Evolutionary conservation across 345 rosid species (phyloP), one percentile per base, ranked within the genome.

Genomic region (Excoecaria cochinchinensis): DNA sequence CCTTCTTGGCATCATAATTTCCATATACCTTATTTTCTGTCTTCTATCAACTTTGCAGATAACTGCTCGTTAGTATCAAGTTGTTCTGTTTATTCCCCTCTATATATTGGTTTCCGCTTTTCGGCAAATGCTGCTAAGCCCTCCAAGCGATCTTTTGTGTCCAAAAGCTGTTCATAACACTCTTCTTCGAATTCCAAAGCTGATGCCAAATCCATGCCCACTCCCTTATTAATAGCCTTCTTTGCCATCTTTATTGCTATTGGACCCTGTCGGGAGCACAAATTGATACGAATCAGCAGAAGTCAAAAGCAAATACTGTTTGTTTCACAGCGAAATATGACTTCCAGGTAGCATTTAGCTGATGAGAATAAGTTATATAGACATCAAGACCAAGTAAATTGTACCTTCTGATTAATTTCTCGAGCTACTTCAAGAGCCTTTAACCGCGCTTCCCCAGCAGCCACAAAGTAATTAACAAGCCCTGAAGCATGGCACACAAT

Each of bases 101-200:
- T 80, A 71, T 91, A 95, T 57, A 69, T 71, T 57, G 97, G 97
- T 83, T 91, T 91, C 75, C 97, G 87, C 80, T 87, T 95, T 86
- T 94, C 95, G 6, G 93, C 92, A 82, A 92, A 94, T 79, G 99
- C 94, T 48, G 89, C 92, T 85, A 95, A 84, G 56, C 97, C 97
- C 85, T 92, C 97, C 80, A 92, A 84, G 36, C 99, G 92, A 82
- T 95, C 97, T 50, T 87, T 71, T 3, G 97, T 89, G 84, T 88
- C 70, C 68, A 95, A 74, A 70, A 82, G 44, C 72, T 78, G 83
- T 77, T 84, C 79, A 70, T 95, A 90, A 84, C 97, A 91, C 75
- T 85, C 88, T 78, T 90, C 92, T 83, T 95, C 99, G 64, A 89
- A 60, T n/a, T 89, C 93, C 77, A 91, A 73, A 58, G 85, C 95